Evolutionary conservation across 2,329 filamentous ascomycete species (phyloP).

Genomic region (Fusarium euwallaceae): DNA sequence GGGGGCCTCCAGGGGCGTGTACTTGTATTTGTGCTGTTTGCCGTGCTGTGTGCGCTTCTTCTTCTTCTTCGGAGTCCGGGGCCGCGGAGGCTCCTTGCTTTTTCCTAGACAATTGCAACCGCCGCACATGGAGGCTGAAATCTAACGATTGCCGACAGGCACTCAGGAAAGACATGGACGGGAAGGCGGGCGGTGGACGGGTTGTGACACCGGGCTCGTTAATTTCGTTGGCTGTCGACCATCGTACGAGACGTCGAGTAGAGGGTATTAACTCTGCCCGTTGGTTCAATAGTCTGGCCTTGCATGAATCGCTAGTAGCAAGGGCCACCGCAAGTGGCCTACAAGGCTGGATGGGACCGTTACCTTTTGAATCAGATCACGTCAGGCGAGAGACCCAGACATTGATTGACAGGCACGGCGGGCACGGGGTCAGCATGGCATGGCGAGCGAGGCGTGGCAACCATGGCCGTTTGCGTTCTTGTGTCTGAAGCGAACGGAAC

Average conservation of each 20-base stretch:
- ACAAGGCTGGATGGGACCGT: slow-evolving; percentile 14
- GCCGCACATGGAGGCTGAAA: slow-evolving; percentile 10
- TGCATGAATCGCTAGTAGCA: slow-evolving; percentile 36
- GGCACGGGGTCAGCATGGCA: not conserved
- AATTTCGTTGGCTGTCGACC: slow-evolving; percentile 33
- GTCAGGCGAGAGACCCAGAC: slow-evolving; percentile 17
- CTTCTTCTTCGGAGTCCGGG: not conserved
- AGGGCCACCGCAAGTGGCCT: not conserved
- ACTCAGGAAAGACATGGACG: not conserved
- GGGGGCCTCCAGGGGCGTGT: not conserved
- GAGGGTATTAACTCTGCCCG: slow-evolving; percentile 3
- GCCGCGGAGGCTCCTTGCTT: not conserved
- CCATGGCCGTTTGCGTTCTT: not conserved
- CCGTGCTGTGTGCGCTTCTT: not conserved
- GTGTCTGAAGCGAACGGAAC: not conserved
- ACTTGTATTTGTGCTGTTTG: not conserved
- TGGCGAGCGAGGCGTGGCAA: not conserved
- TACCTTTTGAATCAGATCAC: slow-evolving; percentile 15
- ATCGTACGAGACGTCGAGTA: slow-evolving; percentile 14
- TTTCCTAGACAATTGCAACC: slow-evolving; percentile 4
- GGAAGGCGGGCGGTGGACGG: not conserved
- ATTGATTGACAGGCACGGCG: not conserved
- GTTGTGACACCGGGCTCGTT: not conserved
- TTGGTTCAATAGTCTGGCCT: slow-evolving; percentile 26
- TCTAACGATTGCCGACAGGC: not conserved